Evolutionary conservation across 2,329 filamentous ascomycete species (phyloP).

Genomic region (Ilyonectria mors-panacis): DNA sequence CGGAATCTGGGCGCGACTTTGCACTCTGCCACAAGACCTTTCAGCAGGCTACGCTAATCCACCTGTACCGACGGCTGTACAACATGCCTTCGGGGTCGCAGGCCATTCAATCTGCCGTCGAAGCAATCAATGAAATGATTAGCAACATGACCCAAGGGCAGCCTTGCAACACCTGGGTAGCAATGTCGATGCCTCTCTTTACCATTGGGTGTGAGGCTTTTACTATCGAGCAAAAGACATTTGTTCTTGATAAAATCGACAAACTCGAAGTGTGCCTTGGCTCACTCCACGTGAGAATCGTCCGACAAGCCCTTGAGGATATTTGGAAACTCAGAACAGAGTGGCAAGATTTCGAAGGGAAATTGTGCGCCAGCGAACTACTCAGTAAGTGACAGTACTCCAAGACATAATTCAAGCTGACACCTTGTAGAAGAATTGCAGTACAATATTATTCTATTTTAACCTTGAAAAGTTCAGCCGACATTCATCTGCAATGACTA

Average conservation of each 20-base stretch:
- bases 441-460: conserved; percentile 50
- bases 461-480: not conserved
- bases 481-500: not conserved
- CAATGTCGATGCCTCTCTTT: conserved; percentile 50
- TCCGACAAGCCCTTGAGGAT: conserved; percentile 45
- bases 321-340: conserved; percentile 46
- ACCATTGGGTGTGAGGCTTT: conserved; percentile 49
- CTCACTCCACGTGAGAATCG: conserved; percentile 45
- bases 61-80: conserved; percentile 46
- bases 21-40: conserved; percentile 46
- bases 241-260: conserved; percentile 45
- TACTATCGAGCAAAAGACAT: conserved; percentile 34
- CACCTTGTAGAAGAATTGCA: conserved; percentile 36
- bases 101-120: conserved; percentile 38
- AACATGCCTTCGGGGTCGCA: conserved; percentile 34
- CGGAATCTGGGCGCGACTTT: conserved; percentile 45
- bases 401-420: not conserved
- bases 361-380: conserved; percentile 39
- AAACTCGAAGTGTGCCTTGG: conserved; percentile 47
- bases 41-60: conserved; percentile 47
- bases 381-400: conserved; percentile 37
- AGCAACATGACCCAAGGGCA: conserved; percentile 48
- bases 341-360: conserved; percentile 35
- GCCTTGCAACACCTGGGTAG: conserved; percentile 51
- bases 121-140: conserved; percentile 40